Base-by-base conservation (phyloP, 768 basidiomycete genomes). In the Termitomyces sp. region DNA sequence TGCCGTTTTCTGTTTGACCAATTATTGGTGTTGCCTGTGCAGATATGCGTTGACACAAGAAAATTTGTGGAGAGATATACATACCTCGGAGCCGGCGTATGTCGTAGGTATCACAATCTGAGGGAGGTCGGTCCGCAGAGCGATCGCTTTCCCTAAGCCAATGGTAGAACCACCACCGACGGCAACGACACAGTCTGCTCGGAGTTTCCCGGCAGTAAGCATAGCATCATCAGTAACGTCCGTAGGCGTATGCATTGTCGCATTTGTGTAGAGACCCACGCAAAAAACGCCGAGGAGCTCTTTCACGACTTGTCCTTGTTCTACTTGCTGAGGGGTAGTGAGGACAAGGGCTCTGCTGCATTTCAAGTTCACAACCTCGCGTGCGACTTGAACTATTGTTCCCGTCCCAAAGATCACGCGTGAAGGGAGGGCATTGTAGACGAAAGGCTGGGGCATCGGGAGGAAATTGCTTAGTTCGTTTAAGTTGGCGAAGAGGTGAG, bases 91-190 rank as follows among this genome's bases (percentile, higher is more conserved):
- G 0, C 74, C 75, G 23, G 74, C 69, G 46, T 75, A 71, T 23
- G 74, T 72, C 0, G 74, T 76, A 9, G 76, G 74, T 3, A 77
- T 63, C 23, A 69, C 70, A 21, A 77, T 73, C 49, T 77, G 73
- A 19, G 70, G 72, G 37, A 76, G 64, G 35, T 70, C 67, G 12
- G 76, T 73, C 42, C 70, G 69, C 9, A 76, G 62, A 19, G 73
- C 73, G 34, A 77, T 67, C 1, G 73, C 75, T 59, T 77, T 76
- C 19, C 68, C 74, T 12, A 77, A 59, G 0, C 74, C 75, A 25
- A 70, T 72, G 1, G 73, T 72, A 3, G 68, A 71, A 0, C 75
- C 73, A 5, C 74, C 75, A 5, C 75, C 74, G 16, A 74, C 63
- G 25, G 73, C 62, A 40, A 76, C 68, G 39, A 72, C 50, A 42